A percentile compares a stretch with the other conserved stretches of the same genome.
Evolutionary conservation across 228 moss, liverwort and hornwort species (phyloP).

Genomic region (Sphagnum fallax): DNA sequence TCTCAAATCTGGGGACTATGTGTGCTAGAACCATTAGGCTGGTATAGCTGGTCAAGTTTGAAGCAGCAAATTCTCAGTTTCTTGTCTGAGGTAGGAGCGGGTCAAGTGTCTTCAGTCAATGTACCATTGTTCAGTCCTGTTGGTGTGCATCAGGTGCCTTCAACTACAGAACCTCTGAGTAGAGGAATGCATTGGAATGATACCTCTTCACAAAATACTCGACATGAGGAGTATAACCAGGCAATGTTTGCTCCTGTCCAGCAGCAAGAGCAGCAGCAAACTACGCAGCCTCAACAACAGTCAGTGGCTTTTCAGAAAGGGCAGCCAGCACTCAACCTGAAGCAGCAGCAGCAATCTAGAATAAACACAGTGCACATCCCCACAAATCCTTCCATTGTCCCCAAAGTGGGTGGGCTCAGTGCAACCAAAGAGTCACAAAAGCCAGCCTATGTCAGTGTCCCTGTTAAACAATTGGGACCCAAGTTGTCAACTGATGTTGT

Average conservation of each 20-base stretch:
- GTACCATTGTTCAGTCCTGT: too few species aligned
- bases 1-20: too few species aligned
- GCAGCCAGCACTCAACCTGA: constrained; percentile 16
- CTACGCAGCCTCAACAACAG: constrained; percentile 33
- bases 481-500: constrained; percentile 52
- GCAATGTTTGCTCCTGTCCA: constrained; percentile 36
- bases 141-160: constrained; percentile 3
- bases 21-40: too few species aligned
- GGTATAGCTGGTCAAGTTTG: too few species aligned
- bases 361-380: constrained; percentile 64
- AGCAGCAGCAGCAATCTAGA: constrained; percentile 27
- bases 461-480: constrained; percentile 22
- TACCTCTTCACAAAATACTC: constrained; percentile 17
- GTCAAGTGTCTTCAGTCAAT: too few species aligned
- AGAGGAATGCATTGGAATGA: constrained; percentile 38
- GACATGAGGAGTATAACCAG: constrained; percentile 35
- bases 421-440: constrained; percentile 34
- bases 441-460: constrained; percentile 68
- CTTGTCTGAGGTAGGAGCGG: too few species aligned
- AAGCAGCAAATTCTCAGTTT: too few species aligned
- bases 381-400: constrained; percentile 69
- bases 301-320: constrained; percentile 36
- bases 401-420: constrained; percentile 44
- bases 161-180: constrained; percentile 10
- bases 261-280: constrained; percentile 19